A percentile compares a stretch with the other conserved stretches of the same genome.
Conservation (phyloP, 768 basidiomycete species). For the Boletus rufocinnamomeus region DNA sequence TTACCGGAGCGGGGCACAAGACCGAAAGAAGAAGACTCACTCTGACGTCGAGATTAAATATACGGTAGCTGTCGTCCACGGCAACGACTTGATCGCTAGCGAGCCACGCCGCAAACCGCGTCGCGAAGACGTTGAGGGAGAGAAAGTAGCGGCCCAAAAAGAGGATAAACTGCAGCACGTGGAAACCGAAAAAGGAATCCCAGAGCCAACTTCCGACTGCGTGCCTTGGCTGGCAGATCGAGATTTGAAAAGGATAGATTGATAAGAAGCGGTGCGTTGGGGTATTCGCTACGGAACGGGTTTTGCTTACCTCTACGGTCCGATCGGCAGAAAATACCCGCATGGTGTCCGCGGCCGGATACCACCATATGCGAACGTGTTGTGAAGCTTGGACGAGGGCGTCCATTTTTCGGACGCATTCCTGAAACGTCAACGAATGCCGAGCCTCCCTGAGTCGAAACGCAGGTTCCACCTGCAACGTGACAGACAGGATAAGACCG, state of each 20-base stretch:
- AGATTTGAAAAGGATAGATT: neutral
- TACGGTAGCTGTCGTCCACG: conserved; percentile 75
- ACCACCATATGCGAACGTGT: conserved; percentile 97
- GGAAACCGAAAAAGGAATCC: conserved; percentile 72
- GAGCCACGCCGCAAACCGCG: conserved; percentile 69
- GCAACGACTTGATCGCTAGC: conserved; percentile 52
- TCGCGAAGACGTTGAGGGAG: conserved; percentile 62
- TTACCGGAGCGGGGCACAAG: conserved; percentile 2
- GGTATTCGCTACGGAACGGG: conserved; percentile 11
- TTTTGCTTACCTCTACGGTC: conserved; percentile 67
- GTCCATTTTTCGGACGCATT: conserved; percentile 60
- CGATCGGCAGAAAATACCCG: conserved; percentile 75
- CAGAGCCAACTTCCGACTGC: conserved; percentile 64
- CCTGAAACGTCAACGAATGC: conserved; percentile 59
- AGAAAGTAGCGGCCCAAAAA: conserved; percentile 71
- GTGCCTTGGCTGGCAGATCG: conserved; percentile 46
- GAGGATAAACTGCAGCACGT: conserved; percentile 81
- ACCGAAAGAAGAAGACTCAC: conserved; percentile 49
- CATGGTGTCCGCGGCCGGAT: conserved; percentile 72
- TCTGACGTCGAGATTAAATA: conserved; percentile 94
- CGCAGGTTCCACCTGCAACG: conserved; percentile 75
- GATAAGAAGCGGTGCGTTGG: conserved; percentile 1
- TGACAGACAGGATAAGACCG: conserved; percentile 80
- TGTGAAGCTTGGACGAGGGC: conserved; percentile 63
- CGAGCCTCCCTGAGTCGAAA: conserved; percentile 81